These are phyloP conservation scores for Arctium lappa DNA, from an alignment of 129 eudicot genomes.

Conservation along the genomic window DNA sequence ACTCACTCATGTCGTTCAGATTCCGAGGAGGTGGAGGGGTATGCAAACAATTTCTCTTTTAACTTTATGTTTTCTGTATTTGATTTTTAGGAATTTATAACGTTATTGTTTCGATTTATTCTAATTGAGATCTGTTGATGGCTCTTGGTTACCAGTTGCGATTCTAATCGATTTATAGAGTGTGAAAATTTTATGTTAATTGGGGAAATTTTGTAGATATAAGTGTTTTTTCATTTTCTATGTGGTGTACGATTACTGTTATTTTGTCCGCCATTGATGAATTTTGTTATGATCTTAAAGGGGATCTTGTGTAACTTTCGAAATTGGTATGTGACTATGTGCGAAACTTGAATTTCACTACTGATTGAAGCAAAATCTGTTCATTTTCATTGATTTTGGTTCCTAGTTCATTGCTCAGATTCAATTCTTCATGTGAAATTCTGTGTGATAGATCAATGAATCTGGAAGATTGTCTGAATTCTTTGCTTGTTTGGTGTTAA, in stretches of 20 bases:
- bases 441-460: neutral
- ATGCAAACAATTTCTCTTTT: neutral
- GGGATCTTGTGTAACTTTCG: neutral
- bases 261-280: neutral
- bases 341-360: neutral
- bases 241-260: conserved; percentile 5
- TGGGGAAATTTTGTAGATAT: neutral
- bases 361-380: neutral
- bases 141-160: too few species aligned
- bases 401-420: neutral
- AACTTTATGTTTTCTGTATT: neutral
- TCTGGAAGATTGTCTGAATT: neutral
- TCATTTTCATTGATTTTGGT: neutral
- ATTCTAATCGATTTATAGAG: neutral
- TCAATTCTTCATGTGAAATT: neutral
- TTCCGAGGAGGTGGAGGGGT: conserved; percentile 44
- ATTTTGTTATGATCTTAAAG: neutral
- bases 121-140: neutral
- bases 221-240: neutral
- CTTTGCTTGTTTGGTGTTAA: neutral
- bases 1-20: conserved; percentile 31
- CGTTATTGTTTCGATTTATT: neutral
- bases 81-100: neutral
- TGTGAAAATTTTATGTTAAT: neutral
- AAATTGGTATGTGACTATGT: neutral